A percentile compares a stretch with the other conserved stretches of the same genome.
These are phyloP conservation scores for Patellaria atrata DNA, from an alignment of 495 filamentous ascomycete species.

Conservation along the genomic window DNA sequence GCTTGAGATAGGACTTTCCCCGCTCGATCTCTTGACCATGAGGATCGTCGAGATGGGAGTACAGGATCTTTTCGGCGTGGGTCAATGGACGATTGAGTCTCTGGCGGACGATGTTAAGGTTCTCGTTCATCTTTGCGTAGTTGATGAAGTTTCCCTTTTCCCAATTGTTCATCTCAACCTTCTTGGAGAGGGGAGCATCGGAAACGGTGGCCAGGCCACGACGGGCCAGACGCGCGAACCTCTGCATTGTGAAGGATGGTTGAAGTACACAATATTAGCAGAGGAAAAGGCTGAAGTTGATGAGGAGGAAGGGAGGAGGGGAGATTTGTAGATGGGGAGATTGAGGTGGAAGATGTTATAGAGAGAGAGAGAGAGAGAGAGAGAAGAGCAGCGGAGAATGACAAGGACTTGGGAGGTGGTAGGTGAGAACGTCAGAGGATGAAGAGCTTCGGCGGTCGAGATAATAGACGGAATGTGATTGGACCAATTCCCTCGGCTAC, in stretches of 20 bases:
- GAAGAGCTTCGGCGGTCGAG: no score
- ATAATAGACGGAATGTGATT: no score
- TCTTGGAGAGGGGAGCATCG: constrained; percentile 51
- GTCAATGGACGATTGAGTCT: constrained; percentile 87
- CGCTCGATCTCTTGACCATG: constrained; percentile 92
- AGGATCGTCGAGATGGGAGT: constrained; percentile 96
- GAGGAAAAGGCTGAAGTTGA: no score
- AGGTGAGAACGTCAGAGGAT: constrained; percentile 16
- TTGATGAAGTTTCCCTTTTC: constrained; percentile 73
- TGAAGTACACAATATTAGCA: constrained; percentile 2
- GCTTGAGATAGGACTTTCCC: constrained; percentile 85
- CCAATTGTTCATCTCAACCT: constrained; percentile 70
- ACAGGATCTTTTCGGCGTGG: constrained; percentile 95
- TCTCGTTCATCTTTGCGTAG: constrained; percentile 96
- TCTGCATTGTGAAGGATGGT: constrained; percentile 17
- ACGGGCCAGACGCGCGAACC: constrained; percentile 21
- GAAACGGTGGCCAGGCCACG: constrained; percentile 48
- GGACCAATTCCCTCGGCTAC: no score
- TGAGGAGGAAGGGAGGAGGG: constrained; percentile 4
- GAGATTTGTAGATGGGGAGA: no score
- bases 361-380: constrained; percentile 3
- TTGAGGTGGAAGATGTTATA: no score
- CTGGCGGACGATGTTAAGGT: constrained; percentile 74
- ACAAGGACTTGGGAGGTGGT: no score
- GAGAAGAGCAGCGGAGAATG: constrained; percentile 5